Percentiles rank a stretch among this genome's conserved stretches.
These are phyloP conservation scores for Senecio squalidus DNA, from an alignment of 140 eudicot species.

Conservation along the genomic window DNA sequence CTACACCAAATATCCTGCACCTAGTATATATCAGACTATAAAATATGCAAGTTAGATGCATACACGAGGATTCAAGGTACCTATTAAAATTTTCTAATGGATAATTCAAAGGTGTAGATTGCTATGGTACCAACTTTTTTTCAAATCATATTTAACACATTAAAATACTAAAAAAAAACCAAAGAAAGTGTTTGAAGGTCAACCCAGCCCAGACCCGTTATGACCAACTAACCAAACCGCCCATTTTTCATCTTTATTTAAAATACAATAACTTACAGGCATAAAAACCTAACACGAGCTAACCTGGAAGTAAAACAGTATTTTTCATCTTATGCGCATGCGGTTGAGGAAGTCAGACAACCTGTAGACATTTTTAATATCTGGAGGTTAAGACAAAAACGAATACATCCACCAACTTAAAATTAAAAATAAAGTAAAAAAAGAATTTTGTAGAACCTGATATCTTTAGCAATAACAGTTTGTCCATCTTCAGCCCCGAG, in stretches of 20 bases:
- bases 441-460: constrained; percentile 39
- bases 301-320: constrained; percentile 32
- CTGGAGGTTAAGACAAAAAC: not conserved
- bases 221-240: not conserved
- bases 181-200: not conserved
- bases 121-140: no score
- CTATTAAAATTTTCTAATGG: no score
- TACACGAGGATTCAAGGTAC: not conserved
- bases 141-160: no score
- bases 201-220: not conserved
- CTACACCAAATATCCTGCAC: constrained; percentile 43
- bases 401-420: not conserved
- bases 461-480: constrained; percentile 76
- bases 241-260: no score
- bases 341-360: constrained; percentile 73
- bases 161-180: not conserved
- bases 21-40: not conserved
- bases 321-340: constrained; percentile 70
- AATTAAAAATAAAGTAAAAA: not conserved
- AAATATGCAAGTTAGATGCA: not conserved
- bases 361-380: constrained; percentile 35
- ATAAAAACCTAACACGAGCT: constrained; percentile 18
- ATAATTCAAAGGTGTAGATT: no score
- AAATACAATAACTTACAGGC: not conserved
- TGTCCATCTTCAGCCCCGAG: constrained; percentile 87